Conservation (phyloP, 139 green algal genomes). For the Haematococcus lacustris region DNA sequence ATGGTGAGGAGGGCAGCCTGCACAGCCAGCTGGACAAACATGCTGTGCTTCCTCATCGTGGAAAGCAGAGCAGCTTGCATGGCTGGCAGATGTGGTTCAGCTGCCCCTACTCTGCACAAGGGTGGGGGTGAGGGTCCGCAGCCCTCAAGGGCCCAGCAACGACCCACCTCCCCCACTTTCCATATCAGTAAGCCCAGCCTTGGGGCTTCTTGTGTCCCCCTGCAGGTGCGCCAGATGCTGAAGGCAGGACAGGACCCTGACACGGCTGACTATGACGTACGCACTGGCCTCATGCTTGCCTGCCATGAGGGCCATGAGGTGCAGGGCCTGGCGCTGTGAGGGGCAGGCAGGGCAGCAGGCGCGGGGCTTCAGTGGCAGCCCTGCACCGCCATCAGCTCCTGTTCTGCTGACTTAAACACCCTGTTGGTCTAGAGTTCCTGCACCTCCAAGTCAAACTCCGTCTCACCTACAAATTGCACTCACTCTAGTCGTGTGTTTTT, state of each 20-base stretch:
- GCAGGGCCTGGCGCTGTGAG: background rate
- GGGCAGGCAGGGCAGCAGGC: background rate
- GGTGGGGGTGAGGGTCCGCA: no score
- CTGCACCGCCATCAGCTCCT: background rate
- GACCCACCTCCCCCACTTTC: no score
- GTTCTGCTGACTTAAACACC: background rate
- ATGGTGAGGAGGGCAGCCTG: no score
- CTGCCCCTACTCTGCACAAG: no score
- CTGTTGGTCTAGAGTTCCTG: background rate
- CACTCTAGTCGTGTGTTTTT: background rate
- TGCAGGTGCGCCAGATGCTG: constrained; percentile 33
- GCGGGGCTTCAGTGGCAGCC: background rate
- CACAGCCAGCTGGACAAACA: no score
- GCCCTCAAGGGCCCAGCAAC: no score
- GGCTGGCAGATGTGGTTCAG: no score
- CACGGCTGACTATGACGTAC: constrained; percentile 19
- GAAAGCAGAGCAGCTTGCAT: no score
- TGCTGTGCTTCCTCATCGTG: no score
- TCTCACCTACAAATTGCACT: background rate
- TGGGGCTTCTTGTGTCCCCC: no score
- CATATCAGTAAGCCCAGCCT: no score
- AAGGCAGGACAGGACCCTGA: constrained; percentile 33
- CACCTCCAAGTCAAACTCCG: background rate
- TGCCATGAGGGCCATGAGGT: constrained; percentile 30
- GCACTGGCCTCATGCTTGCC: constrained; percentile 51